Percentiles rank a stretch among this genome's conserved stretches.
phyloP scores from a whole-genome alignment of 805 yeast genomes.

The Zygosaccharomyces kombuchaensis region DNA sequence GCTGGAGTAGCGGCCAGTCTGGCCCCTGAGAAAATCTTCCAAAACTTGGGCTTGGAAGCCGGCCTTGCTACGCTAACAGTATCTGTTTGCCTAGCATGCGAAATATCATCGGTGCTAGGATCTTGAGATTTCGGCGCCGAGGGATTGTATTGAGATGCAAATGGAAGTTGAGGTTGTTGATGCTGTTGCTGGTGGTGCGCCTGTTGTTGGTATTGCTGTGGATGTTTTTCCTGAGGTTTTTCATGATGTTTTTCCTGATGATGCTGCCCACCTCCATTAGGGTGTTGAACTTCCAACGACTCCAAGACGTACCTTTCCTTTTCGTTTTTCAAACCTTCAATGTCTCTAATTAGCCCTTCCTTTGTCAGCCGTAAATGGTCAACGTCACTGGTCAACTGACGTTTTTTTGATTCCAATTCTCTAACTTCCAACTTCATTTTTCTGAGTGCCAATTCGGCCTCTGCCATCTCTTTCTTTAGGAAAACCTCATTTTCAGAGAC shows the following conservation, averaged over 20 bases:
- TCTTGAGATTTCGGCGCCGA: conserved; percentile 8
- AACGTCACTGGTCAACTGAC: conserved; percentile 46
- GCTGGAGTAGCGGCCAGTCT: conserved; percentile 6
- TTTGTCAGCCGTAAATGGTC: conserved; percentile 46
- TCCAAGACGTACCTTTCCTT: conserved; percentile 15
- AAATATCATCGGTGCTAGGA: conserved; percentile 5
- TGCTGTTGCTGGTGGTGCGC: background rate
- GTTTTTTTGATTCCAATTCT: conserved; percentile 41
- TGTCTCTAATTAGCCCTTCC: conserved; percentile 44
- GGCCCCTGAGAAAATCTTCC: conserved; percentile 31
- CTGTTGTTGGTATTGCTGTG: background rate
- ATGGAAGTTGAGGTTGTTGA: background rate
- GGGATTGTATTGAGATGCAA: background rate
- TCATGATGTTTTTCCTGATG: background rate
- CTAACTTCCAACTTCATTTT: conserved; percentile 41
- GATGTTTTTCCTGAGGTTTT: conserved; percentile 3
- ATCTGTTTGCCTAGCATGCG: conserved; percentile 19
- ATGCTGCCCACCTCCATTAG: background rate
- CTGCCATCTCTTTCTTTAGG: conserved; percentile 21
- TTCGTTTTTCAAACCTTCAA: conserved; percentile 32
- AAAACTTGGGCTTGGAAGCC: conserved; percentile 31
- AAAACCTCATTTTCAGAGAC: conserved; percentile 12
- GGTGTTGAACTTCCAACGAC: conserved; percentile 10
- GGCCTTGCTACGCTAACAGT: conserved; percentile 25
- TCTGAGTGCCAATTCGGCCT: conserved; percentile 37